phyloP scores from a whole-genome alignment of 805 yeast species.

The Hyphopichia homilentoma region DNA sequence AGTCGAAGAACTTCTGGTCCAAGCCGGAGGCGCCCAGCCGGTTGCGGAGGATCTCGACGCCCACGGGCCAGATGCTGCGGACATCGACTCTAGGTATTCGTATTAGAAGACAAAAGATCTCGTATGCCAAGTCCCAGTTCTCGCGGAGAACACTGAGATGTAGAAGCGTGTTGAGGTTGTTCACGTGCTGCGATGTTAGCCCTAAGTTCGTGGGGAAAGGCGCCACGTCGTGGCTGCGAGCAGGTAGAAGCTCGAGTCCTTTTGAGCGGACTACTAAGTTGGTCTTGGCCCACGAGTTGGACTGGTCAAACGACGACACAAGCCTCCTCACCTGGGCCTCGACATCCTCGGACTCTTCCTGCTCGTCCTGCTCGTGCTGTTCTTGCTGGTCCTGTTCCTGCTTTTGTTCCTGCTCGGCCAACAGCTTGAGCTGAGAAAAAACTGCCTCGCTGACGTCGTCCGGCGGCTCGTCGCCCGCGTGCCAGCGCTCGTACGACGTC shows the following conservation, averaged over 20 bases:
- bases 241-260: constrained; percentile 22
- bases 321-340: constrained; percentile 2
- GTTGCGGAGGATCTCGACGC: constrained; percentile 47
- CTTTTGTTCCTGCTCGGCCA: no score
- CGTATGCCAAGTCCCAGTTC: constrained; percentile 57
- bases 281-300: constrained; percentile 15
- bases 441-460: neutral
- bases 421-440: no score
- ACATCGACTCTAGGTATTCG: constrained; percentile 50
- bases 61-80: constrained; percentile 60
- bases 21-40: constrained; percentile 6
- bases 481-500: constrained; percentile 35
- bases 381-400: no score
- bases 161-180: constrained; percentile 40
- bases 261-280: constrained; percentile 16
- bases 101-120: constrained; percentile 46
- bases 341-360: constrained; percentile 5
- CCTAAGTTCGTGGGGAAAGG: constrained; percentile 2
- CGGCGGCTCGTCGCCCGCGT: constrained; percentile 11
- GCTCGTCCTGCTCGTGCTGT: no score
- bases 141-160: constrained; percentile 45
- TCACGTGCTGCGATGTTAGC: constrained; percentile 21
- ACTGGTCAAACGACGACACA: constrained; percentile 15
- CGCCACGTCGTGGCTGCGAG: constrained; percentile 5
- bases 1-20: constrained; percentile 32